Evolutionary conservation across 176 grass and related monocot species (phyloP).

Genomic region (maize (Zea mays)): DNA sequence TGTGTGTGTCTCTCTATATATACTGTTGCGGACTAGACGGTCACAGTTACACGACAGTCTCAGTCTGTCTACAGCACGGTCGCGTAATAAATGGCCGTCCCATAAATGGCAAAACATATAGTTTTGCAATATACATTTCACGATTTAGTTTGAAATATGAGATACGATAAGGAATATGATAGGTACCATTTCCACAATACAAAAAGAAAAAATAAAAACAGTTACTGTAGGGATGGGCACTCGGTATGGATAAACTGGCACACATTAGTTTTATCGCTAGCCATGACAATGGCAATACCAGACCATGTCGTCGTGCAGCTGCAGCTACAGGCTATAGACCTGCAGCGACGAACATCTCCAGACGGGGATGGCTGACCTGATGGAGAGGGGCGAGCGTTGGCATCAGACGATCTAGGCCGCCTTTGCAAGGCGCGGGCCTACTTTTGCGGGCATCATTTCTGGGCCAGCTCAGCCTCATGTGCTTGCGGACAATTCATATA

Average conservation of each 20-base stretch:
- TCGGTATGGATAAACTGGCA: background rate
- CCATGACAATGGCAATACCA: background rate
- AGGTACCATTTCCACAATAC: too few relatives aligned
- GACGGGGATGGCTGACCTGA: background rate
- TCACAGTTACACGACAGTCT: background rate
- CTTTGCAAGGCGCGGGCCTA: background rate
- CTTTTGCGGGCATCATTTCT: slow-evolving; percentile 32
- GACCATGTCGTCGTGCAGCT: background rate
- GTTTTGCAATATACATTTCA: too few relatives aligned
- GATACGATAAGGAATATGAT: too few relatives aligned
- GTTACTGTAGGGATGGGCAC: background rate
- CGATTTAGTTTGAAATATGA: too few relatives aligned
- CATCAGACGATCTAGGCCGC: background rate
- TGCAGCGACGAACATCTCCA: too few relatives aligned
- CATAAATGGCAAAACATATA: too few relatives aligned
- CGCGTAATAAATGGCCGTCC: too few relatives aligned
- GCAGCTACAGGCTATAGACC: too few relatives aligned
- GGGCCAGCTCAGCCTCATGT: slow-evolving; percentile 38
- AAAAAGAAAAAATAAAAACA: too few relatives aligned
- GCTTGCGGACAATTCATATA: slow-evolving; percentile 4
- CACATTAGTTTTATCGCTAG: background rate
- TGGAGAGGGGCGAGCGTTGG: background rate
- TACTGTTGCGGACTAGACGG: slow-evolving; percentile 11
- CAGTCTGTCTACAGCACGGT: too few relatives aligned
- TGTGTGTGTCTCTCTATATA: too few relatives aligned